These are phyloP conservation scores for Rhodotorula kratochvilovae DNA, from an alignment of 768 basidiomycete genomes.

Conservation along the genomic window DNA sequence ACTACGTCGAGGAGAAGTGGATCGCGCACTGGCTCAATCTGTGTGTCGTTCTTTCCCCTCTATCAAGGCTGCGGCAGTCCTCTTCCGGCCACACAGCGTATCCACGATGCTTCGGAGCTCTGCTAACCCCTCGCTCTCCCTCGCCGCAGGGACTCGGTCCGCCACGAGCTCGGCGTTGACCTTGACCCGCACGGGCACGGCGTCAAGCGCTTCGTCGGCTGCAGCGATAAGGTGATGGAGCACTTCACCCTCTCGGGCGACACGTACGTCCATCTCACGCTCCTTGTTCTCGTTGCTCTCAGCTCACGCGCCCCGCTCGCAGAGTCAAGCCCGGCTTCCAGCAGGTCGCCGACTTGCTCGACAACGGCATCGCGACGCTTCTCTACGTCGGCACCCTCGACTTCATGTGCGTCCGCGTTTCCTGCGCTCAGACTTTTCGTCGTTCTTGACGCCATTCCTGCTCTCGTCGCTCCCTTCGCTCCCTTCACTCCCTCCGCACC, in stretches of 20 bases:
- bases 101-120: too few relatives aligned
- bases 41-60: background rate
- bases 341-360: slow-evolving; percentile 35
- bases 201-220: slow-evolving; percentile 38
- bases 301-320: background rate
- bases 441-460: too few relatives aligned
- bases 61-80: too few relatives aligned
- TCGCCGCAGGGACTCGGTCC: slow-evolving; percentile 20
- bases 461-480: background rate
- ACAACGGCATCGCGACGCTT: slow-evolving; percentile 33
- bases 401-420: slow-evolving; percentile 28
- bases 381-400: slow-evolving; percentile 38
- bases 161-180: slow-evolving; percentile 39
- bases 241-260: slow-evolving; percentile 38
- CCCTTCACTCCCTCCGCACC: background rate
- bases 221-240: slow-evolving; percentile 34
- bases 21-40: slow-evolving; percentile 36
- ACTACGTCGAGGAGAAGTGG: slow-evolving; percentile 41
- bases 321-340: slow-evolving; percentile 27
- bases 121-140: too few relatives aligned
- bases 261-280: slow-evolving; percentile 14
- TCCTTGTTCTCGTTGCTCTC: background rate
- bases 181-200: slow-evolving; percentile 23
- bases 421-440: too few relatives aligned
- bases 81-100: too few relatives aligned